phyloP scores from a whole-genome alignment of 31 red algal species.

The Asparagopsis taxiformis region DNA sequence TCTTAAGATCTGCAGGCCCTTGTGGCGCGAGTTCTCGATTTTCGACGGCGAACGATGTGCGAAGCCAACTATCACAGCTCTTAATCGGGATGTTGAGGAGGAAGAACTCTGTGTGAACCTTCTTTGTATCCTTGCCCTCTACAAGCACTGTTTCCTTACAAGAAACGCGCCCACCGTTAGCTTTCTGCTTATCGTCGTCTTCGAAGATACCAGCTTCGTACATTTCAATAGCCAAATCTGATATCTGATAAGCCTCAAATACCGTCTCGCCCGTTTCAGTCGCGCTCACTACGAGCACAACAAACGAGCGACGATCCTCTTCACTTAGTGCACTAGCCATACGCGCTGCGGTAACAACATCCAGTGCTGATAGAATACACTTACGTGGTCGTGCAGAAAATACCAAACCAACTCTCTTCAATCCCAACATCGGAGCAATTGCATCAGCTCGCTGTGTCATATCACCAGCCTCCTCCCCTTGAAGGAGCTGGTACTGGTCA shows the following conservation, averaged over 20 bases:
- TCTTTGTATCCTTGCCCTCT: slow-evolving; percentile 77
- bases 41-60: slow-evolving; percentile 81
- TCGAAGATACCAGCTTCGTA: slow-evolving; percentile 78
- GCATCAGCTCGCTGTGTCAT: slow-evolving; percentile 62
- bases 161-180: slow-evolving; percentile 82
- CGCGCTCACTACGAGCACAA: slow-evolving; percentile 79
- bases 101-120: slow-evolving; percentile 97
- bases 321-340: slow-evolving; percentile 30
- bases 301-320: slow-evolving; percentile 73
- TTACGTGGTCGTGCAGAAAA: slow-evolving; percentile 81
- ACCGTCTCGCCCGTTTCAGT: slow-evolving; percentile 74
- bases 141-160: slow-evolving; percentile 92
- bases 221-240: slow-evolving; percentile 87
- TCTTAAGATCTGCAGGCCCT: slow-evolving; percentile 46
- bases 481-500: slow-evolving; percentile 60
- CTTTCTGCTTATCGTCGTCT: slow-evolving; percentile 68
- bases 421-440: slow-evolving; percentile 58
- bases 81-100: slow-evolving; percentile 90
- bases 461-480: slow-evolving; percentile 45
- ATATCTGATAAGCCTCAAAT: slow-evolving; percentile 98
- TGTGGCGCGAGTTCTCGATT: slow-evolving; percentile 88
- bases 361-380: slow-evolving; percentile 78
- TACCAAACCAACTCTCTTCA: slow-evolving; percentile 83
- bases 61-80: slow-evolving; percentile 87
- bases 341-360: slow-evolving; percentile 74